Evolutionary conservation across 495 filamentous ascomycete genomes (phyloP), one percentile per base, ranked within the genome.

Genomic region (Daldinia decipiens): DNA sequence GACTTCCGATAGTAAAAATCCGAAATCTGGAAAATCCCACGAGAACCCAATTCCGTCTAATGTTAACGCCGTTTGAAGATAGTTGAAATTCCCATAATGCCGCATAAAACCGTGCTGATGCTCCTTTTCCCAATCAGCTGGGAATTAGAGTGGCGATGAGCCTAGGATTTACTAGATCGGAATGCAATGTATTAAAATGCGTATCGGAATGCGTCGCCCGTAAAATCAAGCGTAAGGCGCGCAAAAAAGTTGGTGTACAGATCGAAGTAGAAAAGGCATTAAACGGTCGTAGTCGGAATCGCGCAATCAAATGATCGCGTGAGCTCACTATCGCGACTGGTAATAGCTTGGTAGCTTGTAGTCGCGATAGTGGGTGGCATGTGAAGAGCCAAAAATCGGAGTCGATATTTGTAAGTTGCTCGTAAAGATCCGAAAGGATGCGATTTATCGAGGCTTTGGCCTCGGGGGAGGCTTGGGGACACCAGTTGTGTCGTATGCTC

Each of bases 401-500:
- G 51, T 31, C 26, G 51, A 31, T 15, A 19, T 31, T 32, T 31
- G 53, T 19, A 56, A 56, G 34, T 65, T 24, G 43, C 62, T 51
- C 65, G 70, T 58, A 66, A 62, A 62, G 50, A 9, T 38, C 51
- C 39, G 47, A 50, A 31, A 24, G 47, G 17, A 24, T 53, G 43
- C 15, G 8, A 52, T 24, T 82, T 82, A 83, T 75, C 76, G 78
- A 55, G 85, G 85, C 83, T 85, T 86, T 38, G 85, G 85, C 66
- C 80, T 78, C 32, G 78, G 82, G 31, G 84, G 84, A 47, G 85
- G 85, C 77, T 87, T 87, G 32, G 82, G 83, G 9, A 86, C 81
- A 45, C 84, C 84, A 31, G 85, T 87, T 61, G 84, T 86, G 74
- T 87, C 85, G 67, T 87, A 87, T 52, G 84, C 84, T n/a, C 85